These are phyloP conservation scores for Davidsoniella eucalypti DNA, from an alignment of 2,329 filamentous ascomycete species.

Conservation along the genomic window DNA sequence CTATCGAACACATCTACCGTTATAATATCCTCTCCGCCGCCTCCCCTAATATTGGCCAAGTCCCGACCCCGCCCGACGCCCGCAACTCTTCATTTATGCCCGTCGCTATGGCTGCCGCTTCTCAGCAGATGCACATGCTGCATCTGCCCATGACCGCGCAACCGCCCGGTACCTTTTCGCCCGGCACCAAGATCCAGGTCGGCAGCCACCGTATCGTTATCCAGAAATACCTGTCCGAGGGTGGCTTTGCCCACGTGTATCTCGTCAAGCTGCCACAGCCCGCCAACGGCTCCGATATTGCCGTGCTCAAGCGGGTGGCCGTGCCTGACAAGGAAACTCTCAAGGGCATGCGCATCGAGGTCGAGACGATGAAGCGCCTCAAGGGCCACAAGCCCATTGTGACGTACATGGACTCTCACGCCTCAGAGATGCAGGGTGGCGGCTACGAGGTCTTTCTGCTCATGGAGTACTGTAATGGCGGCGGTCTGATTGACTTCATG, in stretches of 20 bases:
- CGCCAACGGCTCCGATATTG: conserved; percentile 61
- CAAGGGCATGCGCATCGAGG: conserved; percentile 92
- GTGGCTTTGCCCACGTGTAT: conserved; percentile 96
- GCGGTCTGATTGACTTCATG: conserved; percentile 98
- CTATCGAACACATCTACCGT: background rate
- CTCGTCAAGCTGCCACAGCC: conserved; percentile 72
- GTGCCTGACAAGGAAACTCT: conserved; percentile 91
- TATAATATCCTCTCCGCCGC: background rate
- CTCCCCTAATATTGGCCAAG: background rate
- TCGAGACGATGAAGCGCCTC: conserved; percentile 99
- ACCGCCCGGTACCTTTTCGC: conserved; percentile 74
- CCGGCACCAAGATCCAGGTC: conserved; percentile 93
- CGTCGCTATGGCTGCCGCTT: conserved; percentile 8
- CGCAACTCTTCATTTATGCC: background rate
- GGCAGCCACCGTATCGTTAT: conserved; percentile 85
- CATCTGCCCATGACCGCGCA: conserved; percentile 24
- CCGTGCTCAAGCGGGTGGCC: conserved; percentile 85
- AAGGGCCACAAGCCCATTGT: conserved; percentile 95
- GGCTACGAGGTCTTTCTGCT: conserved; percentile 96
- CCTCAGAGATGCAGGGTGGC: conserved; percentile 77
- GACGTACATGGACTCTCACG: conserved; percentile 96
- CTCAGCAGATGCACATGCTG: conserved; percentile 12
- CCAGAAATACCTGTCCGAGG: conserved; percentile 94
- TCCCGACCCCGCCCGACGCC: background rate
- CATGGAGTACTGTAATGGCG: conserved; percentile 94